phyloP scores from a whole-genome alignment of 2,329 filamentous ascomycete genomes.

The Davidsoniella virescens region DNA sequence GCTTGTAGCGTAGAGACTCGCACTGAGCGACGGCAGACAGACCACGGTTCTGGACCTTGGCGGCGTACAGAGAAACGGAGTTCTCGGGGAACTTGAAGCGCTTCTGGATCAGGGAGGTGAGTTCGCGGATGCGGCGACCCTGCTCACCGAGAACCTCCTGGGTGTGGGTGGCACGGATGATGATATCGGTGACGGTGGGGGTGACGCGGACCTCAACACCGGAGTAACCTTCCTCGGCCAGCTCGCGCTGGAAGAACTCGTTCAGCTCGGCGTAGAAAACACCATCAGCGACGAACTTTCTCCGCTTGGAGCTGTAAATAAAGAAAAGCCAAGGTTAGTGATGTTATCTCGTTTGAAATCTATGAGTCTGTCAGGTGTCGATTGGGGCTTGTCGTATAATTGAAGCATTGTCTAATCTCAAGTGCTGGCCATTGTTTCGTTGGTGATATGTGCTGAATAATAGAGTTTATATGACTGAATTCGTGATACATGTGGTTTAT shows the following conservation, averaged over 20 bases:
- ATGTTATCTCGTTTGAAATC: not conserved
- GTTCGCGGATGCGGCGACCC: slow-evolving; percentile 98
- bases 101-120: slow-evolving; percentile 99
- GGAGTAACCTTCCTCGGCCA: slow-evolving; percentile 99
- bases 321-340: slow-evolving; percentile 11
- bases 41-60: slow-evolving; percentile 99
- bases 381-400: not conserved
- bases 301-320: slow-evolving; percentile 60
- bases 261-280: slow-evolving; percentile 99
- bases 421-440: not conserved
- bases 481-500: not conserved
- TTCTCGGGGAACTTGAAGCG: slow-evolving; percentile 99
- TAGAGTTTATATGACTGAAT: not conserved
- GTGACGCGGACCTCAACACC: slow-evolving; percentile 99
- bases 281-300: slow-evolving; percentile 94
- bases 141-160: slow-evolving; percentile 99
- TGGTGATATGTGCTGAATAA: not conserved
- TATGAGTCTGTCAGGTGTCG: not conserved
- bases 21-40: slow-evolving; percentile 99
- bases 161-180: slow-evolving; percentile 99
- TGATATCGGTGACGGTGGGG: slow-evolving; percentile 99
- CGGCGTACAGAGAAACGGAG: slow-evolving; percentile 98
- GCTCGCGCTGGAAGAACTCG: slow-evolving; percentile 99
- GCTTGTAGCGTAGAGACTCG: slow-evolving; percentile 99
- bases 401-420: not conserved